phyloP scores from a whole-genome alignment of 129 eudicot genomes.

The Centrapalus pauciflorus region DNA sequence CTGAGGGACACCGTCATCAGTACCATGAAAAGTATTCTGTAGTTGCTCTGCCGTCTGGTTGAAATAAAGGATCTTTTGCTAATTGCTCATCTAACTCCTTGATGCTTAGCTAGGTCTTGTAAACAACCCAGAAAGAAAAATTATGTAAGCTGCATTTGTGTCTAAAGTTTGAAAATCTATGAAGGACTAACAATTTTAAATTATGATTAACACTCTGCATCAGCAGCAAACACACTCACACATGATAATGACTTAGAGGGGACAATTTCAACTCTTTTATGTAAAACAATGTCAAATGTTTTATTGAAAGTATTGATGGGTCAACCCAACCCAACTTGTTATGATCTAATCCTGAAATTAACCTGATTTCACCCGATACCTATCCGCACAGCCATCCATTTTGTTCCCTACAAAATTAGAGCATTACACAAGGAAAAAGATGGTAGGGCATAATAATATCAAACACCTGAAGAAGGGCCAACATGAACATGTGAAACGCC shows the following conservation, averaged over 20 bases:
- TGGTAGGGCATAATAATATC: neutral
- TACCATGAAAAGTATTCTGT: slow-evolving; percentile 77
- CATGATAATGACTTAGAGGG: no score
- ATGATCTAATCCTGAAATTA: no score
- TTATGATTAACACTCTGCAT: no score
- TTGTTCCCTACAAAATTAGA: neutral
- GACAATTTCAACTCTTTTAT: no score
- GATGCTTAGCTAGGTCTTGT: slow-evolving; percentile 93
- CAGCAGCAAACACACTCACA: no score
- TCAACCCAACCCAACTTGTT: neutral
- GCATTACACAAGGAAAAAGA: neutral
- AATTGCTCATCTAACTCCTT: slow-evolving; percentile 93
- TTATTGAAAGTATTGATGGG: neutral
- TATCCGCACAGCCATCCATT: neutral
- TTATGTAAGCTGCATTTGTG: neutral
- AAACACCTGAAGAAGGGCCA: slow-evolving; percentile 83
- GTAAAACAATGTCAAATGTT: neutral
- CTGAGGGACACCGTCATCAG: slow-evolving; percentile 52
- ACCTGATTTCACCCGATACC: no score
- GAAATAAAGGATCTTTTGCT: slow-evolving; percentile 92
- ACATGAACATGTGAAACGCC: slow-evolving; percentile 76
- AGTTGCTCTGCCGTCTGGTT: slow-evolving; percentile 94
- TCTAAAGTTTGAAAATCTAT: neutral
- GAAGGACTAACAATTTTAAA: neutral
- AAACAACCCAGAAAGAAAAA: neutral